These are phyloP conservation scores for Pseudocercospora fijiensis DNA, from an alignment of 2,329 filamentous ascomycete genomes.

Conservation along the genomic window DNA sequence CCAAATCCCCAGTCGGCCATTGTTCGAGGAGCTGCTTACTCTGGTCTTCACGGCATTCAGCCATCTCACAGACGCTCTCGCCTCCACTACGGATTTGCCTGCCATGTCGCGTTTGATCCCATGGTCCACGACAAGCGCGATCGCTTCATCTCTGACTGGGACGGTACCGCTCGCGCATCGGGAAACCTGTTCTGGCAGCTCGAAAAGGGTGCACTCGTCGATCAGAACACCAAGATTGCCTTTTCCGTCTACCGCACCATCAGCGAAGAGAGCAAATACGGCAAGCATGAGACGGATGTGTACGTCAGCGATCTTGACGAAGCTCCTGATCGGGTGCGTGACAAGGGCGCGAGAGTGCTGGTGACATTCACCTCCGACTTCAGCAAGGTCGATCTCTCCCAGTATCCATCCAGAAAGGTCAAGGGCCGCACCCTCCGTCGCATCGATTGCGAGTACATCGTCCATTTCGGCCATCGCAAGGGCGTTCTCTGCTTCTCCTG, in stretches of 20 bases:
- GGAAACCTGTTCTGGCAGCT: conserved; percentile 15
- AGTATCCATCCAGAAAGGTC: neutral
- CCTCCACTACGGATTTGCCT: conserved; percentile 13
- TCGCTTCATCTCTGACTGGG: neutral
- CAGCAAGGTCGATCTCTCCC: conserved; percentile 1
- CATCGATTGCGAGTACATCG: neutral
- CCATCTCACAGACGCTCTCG: conserved; percentile 19
- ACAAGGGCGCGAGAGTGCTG: too few species aligned
- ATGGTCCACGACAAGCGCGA: conserved; percentile 7
- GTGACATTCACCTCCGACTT: too few species aligned
- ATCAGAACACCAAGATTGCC: conserved; percentile 13
- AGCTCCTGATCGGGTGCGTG: too few species aligned
- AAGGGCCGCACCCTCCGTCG: neutral
- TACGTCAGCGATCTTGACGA: conserved; percentile 9
- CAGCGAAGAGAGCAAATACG: neutral
- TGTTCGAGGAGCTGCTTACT: conserved; percentile 21
- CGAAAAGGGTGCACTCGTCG: conserved; percentile 18
- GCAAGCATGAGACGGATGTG: neutral
- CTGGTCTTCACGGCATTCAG: conserved; percentile 16
- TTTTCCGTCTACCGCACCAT: neutral
- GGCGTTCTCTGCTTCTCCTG: conserved; percentile 5
- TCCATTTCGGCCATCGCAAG: conserved; percentile 12
- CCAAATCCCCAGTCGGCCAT: conserved; percentile 20
- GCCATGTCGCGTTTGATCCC: conserved; percentile 6
- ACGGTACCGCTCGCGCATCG: neutral